These are phyloP conservation scores for Phytophthora podocarpi DNA, from an alignment of 352 stramenopile species.

Conservation along the genomic window DNA sequence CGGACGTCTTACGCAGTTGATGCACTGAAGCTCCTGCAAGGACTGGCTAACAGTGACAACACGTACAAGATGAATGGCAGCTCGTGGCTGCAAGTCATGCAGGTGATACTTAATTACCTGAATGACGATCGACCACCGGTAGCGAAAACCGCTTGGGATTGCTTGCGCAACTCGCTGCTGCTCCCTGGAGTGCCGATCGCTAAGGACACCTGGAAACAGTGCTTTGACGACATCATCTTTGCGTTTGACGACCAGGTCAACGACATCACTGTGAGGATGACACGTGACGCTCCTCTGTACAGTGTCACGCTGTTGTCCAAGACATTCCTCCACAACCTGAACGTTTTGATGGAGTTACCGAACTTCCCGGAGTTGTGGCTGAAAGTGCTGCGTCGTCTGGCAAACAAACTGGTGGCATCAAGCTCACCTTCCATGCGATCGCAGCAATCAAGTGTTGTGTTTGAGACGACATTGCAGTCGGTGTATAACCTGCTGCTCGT, in stretches of 20 bases:
- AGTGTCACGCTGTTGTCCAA: conserved; percentile 87
- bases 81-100: conserved; percentile 87
- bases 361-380: conserved; percentile 81
- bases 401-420: conserved; percentile 64
- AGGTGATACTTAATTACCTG: conserved; percentile 85
- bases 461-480: conserved; percentile 86
- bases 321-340: conserved; percentile 87
- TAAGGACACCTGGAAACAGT: conserved; percentile 81
- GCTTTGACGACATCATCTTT: conserved; percentile 89
- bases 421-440: conserved; percentile 38
- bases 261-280: conserved; percentile 53
- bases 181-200: conserved; percentile 70
- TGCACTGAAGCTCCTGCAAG: conserved; percentile 74
- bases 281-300: conserved; percentile 75
- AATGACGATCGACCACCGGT: conserved; percentile 79
- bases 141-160: conserved; percentile 85
- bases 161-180: conserved; percentile 81
- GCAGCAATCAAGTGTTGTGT: conserved; percentile 67
- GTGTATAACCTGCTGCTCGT: conserved; percentile 88
- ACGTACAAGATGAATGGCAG: conserved; percentile 74
- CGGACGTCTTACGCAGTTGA: conserved; percentile 80
- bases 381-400: conserved; percentile 71
- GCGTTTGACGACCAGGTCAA: conserved; percentile 86
- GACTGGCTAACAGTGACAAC: conserved; percentile 74
- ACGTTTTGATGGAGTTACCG: conserved; percentile 66